Conservation (phyloP, 768 basidiomycete genomes). For the Pleurotus citrinopileatus region DNA sequence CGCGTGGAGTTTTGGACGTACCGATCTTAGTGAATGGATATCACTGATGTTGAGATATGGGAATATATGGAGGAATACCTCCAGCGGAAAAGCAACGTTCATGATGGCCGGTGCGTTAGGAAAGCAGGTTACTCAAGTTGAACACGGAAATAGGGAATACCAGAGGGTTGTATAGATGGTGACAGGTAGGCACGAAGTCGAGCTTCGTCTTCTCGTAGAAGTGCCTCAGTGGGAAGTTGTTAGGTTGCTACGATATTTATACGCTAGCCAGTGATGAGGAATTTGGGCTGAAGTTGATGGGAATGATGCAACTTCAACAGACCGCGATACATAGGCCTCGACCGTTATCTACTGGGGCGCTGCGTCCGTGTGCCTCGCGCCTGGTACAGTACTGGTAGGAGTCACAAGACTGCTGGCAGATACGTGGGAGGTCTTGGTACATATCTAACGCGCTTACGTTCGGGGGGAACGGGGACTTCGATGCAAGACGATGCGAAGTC, state of each 20-base stretch:
- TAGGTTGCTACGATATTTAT: too few relatives aligned
- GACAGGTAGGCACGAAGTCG: too few relatives aligned
- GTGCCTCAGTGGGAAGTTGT: too few relatives aligned
- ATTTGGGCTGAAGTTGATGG: too few relatives aligned
- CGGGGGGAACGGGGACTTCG: background rate
- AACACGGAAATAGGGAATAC: too few relatives aligned
- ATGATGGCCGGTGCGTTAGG: conserved; percentile 5
- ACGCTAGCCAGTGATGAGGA: too few relatives aligned
- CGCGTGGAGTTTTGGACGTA: conserved; percentile 23
- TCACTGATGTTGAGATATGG: conserved; percentile 35
- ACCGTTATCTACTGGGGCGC: conserved; percentile 16
- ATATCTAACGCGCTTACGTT: conserved; percentile 15
- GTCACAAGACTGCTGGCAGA: too few relatives aligned
- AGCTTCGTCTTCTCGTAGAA: background rate
- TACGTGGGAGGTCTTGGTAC: background rate
- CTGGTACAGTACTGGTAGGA: too few relatives aligned
- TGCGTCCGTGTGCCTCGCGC: conserved; percentile 9
- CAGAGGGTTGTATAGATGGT: too few relatives aligned
- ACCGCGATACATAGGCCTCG: conserved; percentile 10
- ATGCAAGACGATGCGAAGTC: background rate
- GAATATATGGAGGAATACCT: conserved; percentile 45
- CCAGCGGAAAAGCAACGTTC: conserved; percentile 38
- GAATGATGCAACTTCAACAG: background rate
- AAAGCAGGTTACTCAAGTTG: too few relatives aligned
- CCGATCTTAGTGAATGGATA: conserved; percentile 46